Conservation (phyloP, 2,329 filamentous ascomycete genomes). For the Fusarium annulatum region DNA sequence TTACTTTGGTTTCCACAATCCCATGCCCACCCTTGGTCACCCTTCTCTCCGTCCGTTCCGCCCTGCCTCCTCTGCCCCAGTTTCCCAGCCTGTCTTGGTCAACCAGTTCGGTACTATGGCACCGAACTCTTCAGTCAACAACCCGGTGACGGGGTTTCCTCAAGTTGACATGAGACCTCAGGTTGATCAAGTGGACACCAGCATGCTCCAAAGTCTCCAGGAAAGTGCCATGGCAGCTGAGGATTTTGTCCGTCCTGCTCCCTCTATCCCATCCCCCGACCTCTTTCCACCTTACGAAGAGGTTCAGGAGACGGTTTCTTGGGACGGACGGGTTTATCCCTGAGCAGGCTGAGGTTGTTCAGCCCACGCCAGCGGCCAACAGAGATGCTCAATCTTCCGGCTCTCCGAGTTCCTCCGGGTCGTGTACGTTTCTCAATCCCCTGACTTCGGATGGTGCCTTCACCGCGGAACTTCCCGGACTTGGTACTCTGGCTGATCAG, state of each 20-base stretch:
- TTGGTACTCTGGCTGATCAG: background rate
- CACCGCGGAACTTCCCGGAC: too few relatives aligned
- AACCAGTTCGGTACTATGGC: background rate
- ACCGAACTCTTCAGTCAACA: background rate
- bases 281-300: accelerated
- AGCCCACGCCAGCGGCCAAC: background rate
- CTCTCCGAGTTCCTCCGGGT: background rate
- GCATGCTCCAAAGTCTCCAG: accelerated
- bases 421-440: too few relatives aligned
- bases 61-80: background rate
- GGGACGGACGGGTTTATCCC: background rate
- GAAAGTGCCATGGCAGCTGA: background rate
- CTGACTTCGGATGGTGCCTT: background rate
- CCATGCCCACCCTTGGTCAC: background rate
- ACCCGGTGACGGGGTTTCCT: accelerated
- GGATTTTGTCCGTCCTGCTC: background rate
- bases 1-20: background rate
- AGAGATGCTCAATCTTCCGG: background rate
- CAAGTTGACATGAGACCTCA: background rate
- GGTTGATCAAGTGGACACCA: background rate
- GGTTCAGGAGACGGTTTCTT: accelerated
- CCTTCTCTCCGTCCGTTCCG: too few relatives aligned
- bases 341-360: background rate
- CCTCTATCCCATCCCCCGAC: accelerated
- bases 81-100: background rate